A percentile compares a stretch with the other conserved stretches of the same genome.
These are phyloP conservation scores for Fusarium poae DNA, from an alignment of 2,329 filamentous ascomycete genomes.

Conservation along the genomic window DNA sequence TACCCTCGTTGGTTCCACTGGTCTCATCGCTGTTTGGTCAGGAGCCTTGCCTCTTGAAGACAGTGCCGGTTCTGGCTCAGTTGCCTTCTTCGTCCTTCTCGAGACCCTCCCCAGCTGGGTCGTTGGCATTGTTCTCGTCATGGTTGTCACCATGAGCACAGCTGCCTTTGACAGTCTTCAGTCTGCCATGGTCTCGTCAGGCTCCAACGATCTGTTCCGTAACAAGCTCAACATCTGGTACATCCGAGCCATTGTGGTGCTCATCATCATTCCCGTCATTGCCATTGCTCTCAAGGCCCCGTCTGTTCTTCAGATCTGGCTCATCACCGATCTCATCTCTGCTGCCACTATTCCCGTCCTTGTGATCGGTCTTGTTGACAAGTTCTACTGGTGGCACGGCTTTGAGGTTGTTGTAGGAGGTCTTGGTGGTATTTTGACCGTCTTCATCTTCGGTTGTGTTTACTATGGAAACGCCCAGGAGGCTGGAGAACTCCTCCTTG, in stretches of 20 bases:
- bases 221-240: conserved; percentile 83
- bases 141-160: conserved; percentile 81
- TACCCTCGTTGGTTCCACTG: conserved; percentile 78
- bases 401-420: conserved; percentile 85
- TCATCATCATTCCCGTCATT: conserved; percentile 80
- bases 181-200: conserved; percentile 86
- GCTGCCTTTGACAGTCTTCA: conserved; percentile 86
- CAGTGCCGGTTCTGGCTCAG: conserved; percentile 69
- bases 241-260: conserved; percentile 76
- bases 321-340: conserved; percentile 84
- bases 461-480: conserved; percentile 77
- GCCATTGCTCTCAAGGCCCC: conserved; percentile 80
- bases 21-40: conserved; percentile 83
- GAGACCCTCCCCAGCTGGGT: conserved; percentile 81
- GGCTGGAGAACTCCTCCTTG: conserved; percentile 76
- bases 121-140: conserved; percentile 83
- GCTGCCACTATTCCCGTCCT: conserved; percentile 81
- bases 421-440: conserved; percentile 80
- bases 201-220: conserved; percentile 86
- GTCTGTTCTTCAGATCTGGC: conserved; percentile 82
- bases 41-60: conserved; percentile 74
- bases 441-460: conserved; percentile 84
- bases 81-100: conserved; percentile 81
- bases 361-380: conserved; percentile 76
- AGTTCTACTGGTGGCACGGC: conserved; percentile 82